phyloP scores from a whole-genome alignment of 768 basidiomycete species.

The Russula compacta region DNA sequence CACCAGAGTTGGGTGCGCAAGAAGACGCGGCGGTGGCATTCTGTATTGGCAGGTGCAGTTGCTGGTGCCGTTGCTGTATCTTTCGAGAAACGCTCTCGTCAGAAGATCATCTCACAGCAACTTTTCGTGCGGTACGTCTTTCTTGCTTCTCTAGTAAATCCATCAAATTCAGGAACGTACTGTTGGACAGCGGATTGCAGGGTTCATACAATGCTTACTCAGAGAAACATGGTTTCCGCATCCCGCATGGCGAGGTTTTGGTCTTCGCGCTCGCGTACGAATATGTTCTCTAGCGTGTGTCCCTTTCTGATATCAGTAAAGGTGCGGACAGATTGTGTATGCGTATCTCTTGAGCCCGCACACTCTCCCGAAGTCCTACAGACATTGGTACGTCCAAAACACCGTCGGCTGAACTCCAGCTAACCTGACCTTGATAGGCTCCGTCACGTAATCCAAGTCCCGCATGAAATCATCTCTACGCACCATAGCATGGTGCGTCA shows the following conservation, averaged over 20 bases:
- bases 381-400: slow-evolving; percentile 45
- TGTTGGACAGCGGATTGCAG: slow-evolving; percentile 64
- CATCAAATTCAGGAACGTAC: background rate
- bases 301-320: slow-evolving; percentile 22
- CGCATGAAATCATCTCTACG: slow-evolving; percentile 47
- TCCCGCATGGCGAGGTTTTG: slow-evolving; percentile 78
- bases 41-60: slow-evolving; percentile 66
- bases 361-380: slow-evolving; percentile 73
- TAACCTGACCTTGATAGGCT: background rate
- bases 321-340: slow-evolving; percentile 83
- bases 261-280: slow-evolving; percentile 69
- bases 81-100: slow-evolving; percentile 62
- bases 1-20: slow-evolving; percentile 57
- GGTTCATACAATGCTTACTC: slow-evolving; percentile 80
- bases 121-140: slow-evolving; percentile 74
- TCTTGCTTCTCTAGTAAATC: background rate
- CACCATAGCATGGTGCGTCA: slow-evolving; percentile 53
- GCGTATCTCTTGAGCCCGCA: slow-evolving; percentile 70
- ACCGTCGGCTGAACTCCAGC: too few species aligned
- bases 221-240: slow-evolving; percentile 48
- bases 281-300: background rate
- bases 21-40: slow-evolving; percentile 68
- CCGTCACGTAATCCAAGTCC: slow-evolving; percentile 51
- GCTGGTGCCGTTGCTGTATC: slow-evolving; percentile 66
- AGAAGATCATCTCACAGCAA: slow-evolving; percentile 72